Evolutionary conservation across 495 filamentous ascomycete species (phyloP), one percentile per base, ranked within the genome.

Genomic region (Hyphodiscus hymeniophilus): DNA sequence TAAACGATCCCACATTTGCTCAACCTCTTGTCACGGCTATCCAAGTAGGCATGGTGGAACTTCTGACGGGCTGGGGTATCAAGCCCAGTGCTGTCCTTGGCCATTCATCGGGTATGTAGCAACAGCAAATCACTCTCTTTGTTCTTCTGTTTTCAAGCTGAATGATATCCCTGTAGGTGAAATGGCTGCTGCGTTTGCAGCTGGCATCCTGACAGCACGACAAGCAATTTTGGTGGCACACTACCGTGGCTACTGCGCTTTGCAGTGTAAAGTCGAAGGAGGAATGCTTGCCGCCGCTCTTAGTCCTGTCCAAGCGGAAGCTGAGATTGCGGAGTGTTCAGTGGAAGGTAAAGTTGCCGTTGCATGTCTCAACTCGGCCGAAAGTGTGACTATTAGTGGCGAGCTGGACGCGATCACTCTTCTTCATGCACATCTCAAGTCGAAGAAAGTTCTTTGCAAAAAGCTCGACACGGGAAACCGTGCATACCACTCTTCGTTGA

Each of bases 401-500:
- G 73, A 75, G 41, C 54, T 55, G 33, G 62, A 60, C 6, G 71
- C 66, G 10, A 56, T 79, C 15, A n/a, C n/a, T n/a, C n/a, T n/a
- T n/a, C n/a, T n/a, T n/a, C n/a, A n/a, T n/a, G n/a, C n/a, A n/a
- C n/a, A n/a, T n/a, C n/a, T n/a, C n/a, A n/a, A n/a, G n/a, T n/a
- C n/a, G n/a, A n/a, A n/a, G n/a, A n/a, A n/a, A n/a, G n/a, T n/a
- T 73, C n/a, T 81, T 81, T 54, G 67, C 62, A 66, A 77, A 34
- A 63, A 64, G 4, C 68, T 84, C 0, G 60, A 65, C 11, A 76
- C 82, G 13, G 67, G 73, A 20, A 35, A 35, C 1, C 64, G 70
- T 15, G 79, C 79, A 1, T 84, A 79, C 48, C 80, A 85, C 51
- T n/a, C n/a, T n/a, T n/a, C n/a, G n/a, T n/a, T n/a, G n/a, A n/a